Percentiles rank a stretch among this genome's conserved stretches.
Conservation (phyloP, 441 rosid species). For the Adansonia gregorii region DNA sequence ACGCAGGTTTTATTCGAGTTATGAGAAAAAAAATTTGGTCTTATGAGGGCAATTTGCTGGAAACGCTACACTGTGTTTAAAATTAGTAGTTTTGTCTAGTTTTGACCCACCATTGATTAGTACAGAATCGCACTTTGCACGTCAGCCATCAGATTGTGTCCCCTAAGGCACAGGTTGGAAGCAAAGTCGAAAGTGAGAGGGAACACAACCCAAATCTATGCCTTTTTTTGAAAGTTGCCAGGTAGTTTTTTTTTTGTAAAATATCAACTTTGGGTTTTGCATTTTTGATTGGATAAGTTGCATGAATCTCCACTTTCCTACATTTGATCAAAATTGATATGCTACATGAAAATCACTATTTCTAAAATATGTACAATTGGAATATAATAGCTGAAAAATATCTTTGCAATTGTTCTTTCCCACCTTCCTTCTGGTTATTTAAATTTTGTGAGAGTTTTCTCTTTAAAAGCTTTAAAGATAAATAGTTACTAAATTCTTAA, state of each 20-base stretch:
- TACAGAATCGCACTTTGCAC: conserved; percentile 6
- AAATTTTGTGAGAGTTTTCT: no score
- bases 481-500: neutral
- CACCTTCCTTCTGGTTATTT: neutral
- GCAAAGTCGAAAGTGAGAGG: neutral
- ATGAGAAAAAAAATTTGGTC: neutral
- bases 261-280: neutral
- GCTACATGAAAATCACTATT: conserved; percentile 11
- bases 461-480: neutral
- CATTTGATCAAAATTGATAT: neutral
- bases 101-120: conserved; percentile 18
- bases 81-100: conserved; percentile 14
- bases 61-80: neutral
- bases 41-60: neutral
- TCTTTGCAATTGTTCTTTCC: neutral
- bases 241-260: neutral
- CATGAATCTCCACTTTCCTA: conserved; percentile 6
- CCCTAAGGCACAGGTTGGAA: neutral
- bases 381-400: conserved; percentile 1
- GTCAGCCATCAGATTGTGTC: conserved; percentile 17
- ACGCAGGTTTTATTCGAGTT: neutral
- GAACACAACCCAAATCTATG: neutral
- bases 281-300: neutral
- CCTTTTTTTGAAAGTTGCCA: neutral
- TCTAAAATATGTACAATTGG: neutral